These are phyloP conservation scores for Cucumis hystrix DNA, from an alignment of 306 rosid species.

Conservation along the genomic window DNA sequence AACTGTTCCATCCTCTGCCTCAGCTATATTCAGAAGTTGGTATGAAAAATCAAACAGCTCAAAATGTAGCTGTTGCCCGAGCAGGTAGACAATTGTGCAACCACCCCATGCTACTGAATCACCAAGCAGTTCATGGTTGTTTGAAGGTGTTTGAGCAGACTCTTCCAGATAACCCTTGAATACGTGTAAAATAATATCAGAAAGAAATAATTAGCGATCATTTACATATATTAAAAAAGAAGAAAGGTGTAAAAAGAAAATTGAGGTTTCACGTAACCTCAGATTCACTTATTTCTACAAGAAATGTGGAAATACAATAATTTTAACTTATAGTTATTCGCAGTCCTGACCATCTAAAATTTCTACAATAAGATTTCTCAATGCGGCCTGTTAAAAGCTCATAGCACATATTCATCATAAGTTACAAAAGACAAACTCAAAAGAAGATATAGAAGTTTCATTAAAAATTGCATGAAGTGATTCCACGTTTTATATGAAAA, in stretches of 20 bases:
- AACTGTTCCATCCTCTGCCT: slow-evolving; percentile 62
- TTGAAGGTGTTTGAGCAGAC: slow-evolving; percentile 50
- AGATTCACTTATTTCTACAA: not conserved
- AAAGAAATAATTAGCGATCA: not conserved
- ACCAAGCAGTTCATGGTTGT: slow-evolving; percentile 65
- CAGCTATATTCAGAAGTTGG: slow-evolving; percentile 88
- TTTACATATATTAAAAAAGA: not conserved
- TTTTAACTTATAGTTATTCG: not conserved
- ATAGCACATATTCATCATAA: not conserved
- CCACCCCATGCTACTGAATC: slow-evolving; percentile 99
- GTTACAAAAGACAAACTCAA: not conserved
- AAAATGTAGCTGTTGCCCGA: slow-evolving; percentile 92
- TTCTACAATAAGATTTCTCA: not conserved
- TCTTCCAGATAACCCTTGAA: slow-evolving; percentile 81
- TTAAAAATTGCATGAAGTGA: not conserved
- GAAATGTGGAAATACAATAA: not conserved
- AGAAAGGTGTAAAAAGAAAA: not conserved
- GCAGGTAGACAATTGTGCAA: slow-evolving; percentile 90
- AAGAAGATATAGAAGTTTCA: not conserved
- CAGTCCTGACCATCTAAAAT: not conserved
- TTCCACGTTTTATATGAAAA: not conserved
- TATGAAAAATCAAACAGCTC: slow-evolving; percentile 96
- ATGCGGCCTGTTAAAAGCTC: not conserved
- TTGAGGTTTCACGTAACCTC: not conserved
- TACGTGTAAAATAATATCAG: slow-evolving; percentile 20